Percentiles rank a stretch among this genome's conserved stretches.
These are phyloP conservation scores for Ramularia collo-cygni DNA, from an alignment of 2,329 filamentous ascomycete genomes.

Conservation along the genomic window DNA sequence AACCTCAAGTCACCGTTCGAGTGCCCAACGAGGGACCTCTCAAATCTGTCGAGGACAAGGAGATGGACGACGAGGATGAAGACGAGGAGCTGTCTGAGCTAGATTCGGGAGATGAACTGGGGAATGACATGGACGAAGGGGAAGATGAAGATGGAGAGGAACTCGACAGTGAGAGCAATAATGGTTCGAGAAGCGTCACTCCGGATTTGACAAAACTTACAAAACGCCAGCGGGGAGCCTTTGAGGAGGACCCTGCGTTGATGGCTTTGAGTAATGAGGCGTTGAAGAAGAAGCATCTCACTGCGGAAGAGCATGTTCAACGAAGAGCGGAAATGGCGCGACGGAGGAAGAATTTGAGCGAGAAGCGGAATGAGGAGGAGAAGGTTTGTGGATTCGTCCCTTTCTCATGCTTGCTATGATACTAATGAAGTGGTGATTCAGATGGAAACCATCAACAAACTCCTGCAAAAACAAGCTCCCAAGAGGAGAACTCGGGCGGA, in stretches of 20 bases:
- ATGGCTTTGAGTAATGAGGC: slow-evolving; percentile 56
- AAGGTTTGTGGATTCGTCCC: no score
- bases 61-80: slow-evolving; percentile 46
- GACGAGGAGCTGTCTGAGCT: slow-evolving; percentile 41
- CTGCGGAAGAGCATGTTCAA: slow-evolving; percentile 67
- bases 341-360: slow-evolving; percentile 64
- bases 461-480: slow-evolving; percentile 77
- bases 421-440: no score
- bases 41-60: slow-evolving; percentile 45
- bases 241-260: slow-evolving; percentile 31
- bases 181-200: slow-evolving; percentile 49
- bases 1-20: slow-evolving; percentile 26
- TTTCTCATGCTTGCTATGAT: no score
- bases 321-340: slow-evolving; percentile 67
- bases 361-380: slow-evolving; percentile 72
- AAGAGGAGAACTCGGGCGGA: slow-evolving; percentile 52
- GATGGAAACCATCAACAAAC: slow-evolving; percentile 89
- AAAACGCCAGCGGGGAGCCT: slow-evolving; percentile 57
- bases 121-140: slow-evolving; percentile 32
- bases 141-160: slow-evolving; percentile 37
- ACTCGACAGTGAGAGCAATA: slow-evolving; percentile 41
- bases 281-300: slow-evolving; percentile 66
- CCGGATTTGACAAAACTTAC: slow-evolving; percentile 62
- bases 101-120: slow-evolving; percentile 30
- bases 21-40: slow-evolving; percentile 24